Evolutionary conservation across 805 yeast species (phyloP), one percentile per base, ranked within the genome.

Genomic region (Yarrowia bubula): DNA sequence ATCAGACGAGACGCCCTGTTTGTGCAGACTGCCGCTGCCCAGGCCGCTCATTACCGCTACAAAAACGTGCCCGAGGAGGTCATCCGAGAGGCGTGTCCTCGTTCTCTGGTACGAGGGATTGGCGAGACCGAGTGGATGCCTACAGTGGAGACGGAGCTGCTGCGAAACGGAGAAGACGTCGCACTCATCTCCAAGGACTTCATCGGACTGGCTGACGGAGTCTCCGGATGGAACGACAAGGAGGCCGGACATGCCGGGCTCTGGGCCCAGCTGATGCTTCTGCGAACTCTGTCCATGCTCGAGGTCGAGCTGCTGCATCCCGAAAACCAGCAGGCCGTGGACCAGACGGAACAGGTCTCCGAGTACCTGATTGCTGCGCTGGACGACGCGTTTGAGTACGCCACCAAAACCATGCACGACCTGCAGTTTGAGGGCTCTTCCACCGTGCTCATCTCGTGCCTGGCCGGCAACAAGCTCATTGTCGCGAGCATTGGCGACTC

Each of bases 191-290:
- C 68, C 28, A 65, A 50, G n/a, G 43, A 55, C 38, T 43, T 66
- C 18, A 42, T 66, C 15, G 68, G 68, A 1, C 37, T 66, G 7
- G 68, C 68, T 14, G 68, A 66, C 38, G 68, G 68, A 2, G 68
- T 66, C 31, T 65, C 66, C 28, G 68, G 68, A 17, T 66, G 68
- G 68, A 66, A 51, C 42, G 51, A 61, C 18, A 51, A 61, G 46
- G 46, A 39, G 28, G 47, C 55, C 15, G 68, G 68, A 9, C 65
- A 66, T 39, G 68, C 68, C 4, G 65, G 68, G 1, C 44, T 66
- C 3, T 66, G 68, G 68, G 66, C 68, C 11, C 68, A 66, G 60
- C 61, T 65, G 11, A 61, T 66, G 35, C 55, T 66, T 13, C 68
- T 63, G 43, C 65, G 68, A 37, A 66, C 68, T 8, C 28, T 64